phyloP scores from a whole-genome alignment of 2,329 filamentous ascomycete species.

The Chalaropsis ovoidea region DNA sequence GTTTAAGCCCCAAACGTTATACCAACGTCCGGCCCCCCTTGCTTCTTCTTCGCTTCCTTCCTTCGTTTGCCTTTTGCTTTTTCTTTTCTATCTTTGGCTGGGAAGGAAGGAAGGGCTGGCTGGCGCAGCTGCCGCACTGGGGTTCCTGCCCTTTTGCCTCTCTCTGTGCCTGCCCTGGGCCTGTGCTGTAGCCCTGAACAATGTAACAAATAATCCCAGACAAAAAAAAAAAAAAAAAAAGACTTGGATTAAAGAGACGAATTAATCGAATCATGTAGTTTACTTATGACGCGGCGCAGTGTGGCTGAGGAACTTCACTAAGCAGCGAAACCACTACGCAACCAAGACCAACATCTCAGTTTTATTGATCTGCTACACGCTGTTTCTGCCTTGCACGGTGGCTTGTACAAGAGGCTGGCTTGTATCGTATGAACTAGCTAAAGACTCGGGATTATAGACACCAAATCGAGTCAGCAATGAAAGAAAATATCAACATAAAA shows the following conservation, averaged over 20 bases:
- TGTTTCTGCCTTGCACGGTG: neutral
- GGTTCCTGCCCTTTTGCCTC: neutral
- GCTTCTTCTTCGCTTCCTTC: neutral
- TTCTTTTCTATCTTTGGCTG: neutral
- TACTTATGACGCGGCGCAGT: neutral
- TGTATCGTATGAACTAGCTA: too few species aligned
- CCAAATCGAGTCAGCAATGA: neutral
- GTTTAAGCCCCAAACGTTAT: too few species aligned
- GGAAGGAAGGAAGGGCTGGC: too few species aligned
- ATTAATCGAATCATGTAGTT: neutral
- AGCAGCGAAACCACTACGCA: too few species aligned
- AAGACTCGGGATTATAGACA: too few species aligned
- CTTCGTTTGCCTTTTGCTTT: neutral
- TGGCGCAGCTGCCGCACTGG: slow-evolving; percentile 1
- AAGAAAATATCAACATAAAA: neutral
- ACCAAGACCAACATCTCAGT: neutral
- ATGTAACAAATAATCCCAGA: too few species aligned
- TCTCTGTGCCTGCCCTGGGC: neutral
- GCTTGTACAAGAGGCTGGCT: too few species aligned
- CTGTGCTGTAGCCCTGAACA: neutral
- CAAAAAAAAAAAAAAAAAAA: neutral
- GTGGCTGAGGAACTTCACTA: neutral
- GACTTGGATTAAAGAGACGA: neutral
- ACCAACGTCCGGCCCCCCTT: neutral
- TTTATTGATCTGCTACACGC: neutral